Base-by-base conservation (phyloP, 495 filamentous ascomycete genomes). In the Podospora didyma region DNA sequence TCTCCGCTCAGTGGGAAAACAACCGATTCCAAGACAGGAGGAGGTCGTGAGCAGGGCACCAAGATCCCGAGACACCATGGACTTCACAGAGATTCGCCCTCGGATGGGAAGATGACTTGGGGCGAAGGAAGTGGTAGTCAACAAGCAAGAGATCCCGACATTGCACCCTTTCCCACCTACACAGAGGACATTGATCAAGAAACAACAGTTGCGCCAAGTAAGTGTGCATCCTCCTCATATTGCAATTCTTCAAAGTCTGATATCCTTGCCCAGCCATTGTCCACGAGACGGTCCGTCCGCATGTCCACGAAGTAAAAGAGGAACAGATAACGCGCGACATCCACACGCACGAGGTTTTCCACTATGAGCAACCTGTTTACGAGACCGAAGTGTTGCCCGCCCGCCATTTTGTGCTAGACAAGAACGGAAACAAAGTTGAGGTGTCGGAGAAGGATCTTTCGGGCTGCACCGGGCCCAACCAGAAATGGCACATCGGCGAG, bases 291-390 rank as follows among this genome's bases (percentile, higher is more conserved):
- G 65, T 86, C 47, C 69, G 68, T 19, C 70, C 69, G 7, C 59
- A 71, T 0, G 60, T 69, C 3, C 80, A 80, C 62, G 67, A 83
- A 37, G 68, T 83, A 41, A 59, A 66, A 14, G 62, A 83, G 62
- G 77, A 84, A 59, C 49, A 58, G 7, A 79, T 83, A 26, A 72
- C 77, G 3, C 77, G 80, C 23, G 81, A 85, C 28, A 79, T 83
- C 56, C 82, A 86, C 61, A 73, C 70, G 19, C 69, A 85, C 61
- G 77, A 85, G 28, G 64, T 79, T 19, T 75, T 75, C 52, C 79
- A 81, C 53, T 73, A 72, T 14, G 74, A 82, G 23, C 76, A 77
- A 9, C 83, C 83, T 3, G 64, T 85, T 41, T 70, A 71, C 24
- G 79, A 82, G 14, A 68, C 76, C 12, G 73, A 82, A 57, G 39